These are phyloP conservation scores for Aspergillus sparsus DNA, from an alignment of 495 filamentous ascomycete genomes.

Conservation along the genomic window DNA sequence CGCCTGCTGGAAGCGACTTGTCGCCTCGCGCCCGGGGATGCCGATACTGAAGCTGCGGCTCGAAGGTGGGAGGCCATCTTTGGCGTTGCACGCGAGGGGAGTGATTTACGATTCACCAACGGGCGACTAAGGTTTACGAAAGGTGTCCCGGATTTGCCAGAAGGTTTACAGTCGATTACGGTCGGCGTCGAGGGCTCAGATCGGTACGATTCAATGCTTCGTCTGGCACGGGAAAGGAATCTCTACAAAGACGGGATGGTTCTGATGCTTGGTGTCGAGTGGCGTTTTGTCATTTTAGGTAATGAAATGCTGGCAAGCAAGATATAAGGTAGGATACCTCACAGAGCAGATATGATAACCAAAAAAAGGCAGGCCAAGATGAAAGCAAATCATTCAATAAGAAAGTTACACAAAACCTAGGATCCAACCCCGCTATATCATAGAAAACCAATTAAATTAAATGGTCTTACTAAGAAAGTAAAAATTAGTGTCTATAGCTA, in stretches of 20 bases:
- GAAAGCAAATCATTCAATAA: too few relatives aligned
- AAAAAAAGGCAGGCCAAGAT: too few relatives aligned
- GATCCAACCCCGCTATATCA: too few relatives aligned
- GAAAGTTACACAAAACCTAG: too few relatives aligned
- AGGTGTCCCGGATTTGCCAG: background rate
- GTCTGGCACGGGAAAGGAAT: background rate
- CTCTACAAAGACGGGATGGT: background rate
- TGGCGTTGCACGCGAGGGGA: background rate
- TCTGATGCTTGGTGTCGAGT: slow-evolving; percentile 5
- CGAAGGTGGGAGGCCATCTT: background rate
- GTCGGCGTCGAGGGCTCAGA: background rate
- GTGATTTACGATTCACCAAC: background rate
- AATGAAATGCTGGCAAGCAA: too few relatives aligned
- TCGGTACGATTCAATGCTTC: background rate
- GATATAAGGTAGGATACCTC: too few relatives aligned
- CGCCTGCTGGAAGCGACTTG: slow-evolving; percentile 1
- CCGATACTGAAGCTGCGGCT: background rate
- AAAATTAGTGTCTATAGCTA: too few relatives aligned
- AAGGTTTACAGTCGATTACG: background rate
- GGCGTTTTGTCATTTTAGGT: slow-evolving; percentile 26
- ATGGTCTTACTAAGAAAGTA: too few relatives aligned
- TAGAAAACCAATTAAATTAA: too few relatives aligned
- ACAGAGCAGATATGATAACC: too few relatives aligned
- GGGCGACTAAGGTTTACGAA: background rate
- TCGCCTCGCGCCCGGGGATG: background rate